A percentile compares a stretch with the other conserved stretches of the same genome.
These are phyloP conservation scores for Hypoxylon rickii DNA, from an alignment of 495 filamentous ascomycete species.

Conservation along the genomic window DNA sequence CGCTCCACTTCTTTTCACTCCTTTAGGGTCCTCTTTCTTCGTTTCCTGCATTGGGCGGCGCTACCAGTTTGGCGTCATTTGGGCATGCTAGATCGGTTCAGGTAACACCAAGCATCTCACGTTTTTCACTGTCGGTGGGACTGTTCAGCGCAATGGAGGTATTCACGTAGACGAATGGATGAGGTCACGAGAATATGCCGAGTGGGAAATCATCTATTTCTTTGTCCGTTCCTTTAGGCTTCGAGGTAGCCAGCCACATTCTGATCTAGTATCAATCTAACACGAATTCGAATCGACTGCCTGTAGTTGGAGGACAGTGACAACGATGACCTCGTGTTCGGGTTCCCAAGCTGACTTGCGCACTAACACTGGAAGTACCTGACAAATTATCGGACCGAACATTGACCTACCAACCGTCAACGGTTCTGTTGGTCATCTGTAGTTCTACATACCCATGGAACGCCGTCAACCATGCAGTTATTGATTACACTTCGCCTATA, in stretches of 20 bases:
- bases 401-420: conserved; percentile 26
- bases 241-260: conserved; percentile 15
- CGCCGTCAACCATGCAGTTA: conserved; percentile 38
- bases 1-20: conserved; percentile 26
- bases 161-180: conserved; percentile 31
- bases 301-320: background rate
- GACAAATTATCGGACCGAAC: conserved; percentile 13
- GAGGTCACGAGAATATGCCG: conserved; percentile 30
- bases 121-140: no score
- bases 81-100: conserved; percentile 30
- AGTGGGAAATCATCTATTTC: conserved; percentile 21
- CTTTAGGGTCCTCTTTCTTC: conserved; percentile 6
- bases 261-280: conserved; percentile 27
- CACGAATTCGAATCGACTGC: conserved; percentile 10
- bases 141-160: no score
- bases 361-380: conserved; percentile 2
- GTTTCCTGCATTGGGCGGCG: conserved; percentile 29
- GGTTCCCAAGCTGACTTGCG: conserved; percentile 14
- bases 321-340: background rate
- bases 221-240: conserved; percentile 27
- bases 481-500: conserved; percentile 35
- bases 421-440: conserved; percentile 20
- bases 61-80: conserved; percentile 25
- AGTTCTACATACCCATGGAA: conserved; percentile 39
- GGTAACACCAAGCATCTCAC: conserved; percentile 1